Evolutionary conservation across 495 filamentous ascomycete species (phyloP).

Genomic region (Penicillium turbatum): DNA sequence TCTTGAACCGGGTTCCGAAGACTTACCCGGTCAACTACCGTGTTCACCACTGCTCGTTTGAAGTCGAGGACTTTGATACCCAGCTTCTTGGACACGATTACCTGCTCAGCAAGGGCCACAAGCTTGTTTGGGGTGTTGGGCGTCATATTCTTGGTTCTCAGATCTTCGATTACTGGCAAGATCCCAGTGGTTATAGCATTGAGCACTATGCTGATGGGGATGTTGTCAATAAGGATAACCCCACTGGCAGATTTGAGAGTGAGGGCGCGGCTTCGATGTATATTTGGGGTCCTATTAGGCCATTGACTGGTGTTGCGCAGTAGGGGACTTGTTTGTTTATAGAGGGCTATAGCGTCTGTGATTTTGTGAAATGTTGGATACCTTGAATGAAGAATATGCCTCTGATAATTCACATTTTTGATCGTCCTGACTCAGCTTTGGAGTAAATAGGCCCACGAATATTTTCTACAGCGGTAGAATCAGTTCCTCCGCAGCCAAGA

Average conservation of each 20-base stretch:
- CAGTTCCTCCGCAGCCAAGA: too few relatives aligned
- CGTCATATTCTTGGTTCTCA: slow-evolving; percentile 70
- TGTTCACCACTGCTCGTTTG: slow-evolving; percentile 71
- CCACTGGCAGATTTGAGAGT: slow-evolving; percentile 23
- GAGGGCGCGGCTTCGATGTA: not conserved
- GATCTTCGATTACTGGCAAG: slow-evolving; percentile 76
- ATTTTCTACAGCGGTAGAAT: too few relatives aligned
- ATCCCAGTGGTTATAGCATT: slow-evolving; percentile 57
- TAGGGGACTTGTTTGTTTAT: not conserved
- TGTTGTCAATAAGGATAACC: slow-evolving; percentile 56
- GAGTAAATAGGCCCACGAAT: too few relatives aligned
- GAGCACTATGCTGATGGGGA: slow-evolving; percentile 73
- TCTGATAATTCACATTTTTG: too few relatives aligned
- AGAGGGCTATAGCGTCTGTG: too few relatives aligned
- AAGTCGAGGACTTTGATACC: slow-evolving; percentile 73
- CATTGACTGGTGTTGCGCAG: not conserved
- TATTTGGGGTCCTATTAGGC: not conserved
- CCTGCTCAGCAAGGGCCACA: slow-evolving; percentile 59
- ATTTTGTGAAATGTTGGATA: not conserved
- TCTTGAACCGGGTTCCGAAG: slow-evolving; percentile 54
- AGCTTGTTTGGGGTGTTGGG: slow-evolving; percentile 70
- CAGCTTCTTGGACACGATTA: slow-evolving; percentile 71
- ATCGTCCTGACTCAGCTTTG: too few relatives aligned
- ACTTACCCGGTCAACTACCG: slow-evolving; percentile 30
- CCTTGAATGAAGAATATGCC: not conserved